Percentiles rank a stretch among this genome's conserved stretches.
Conservation (phyloP, 2,329 filamentous ascomycete genomes). For the Penicillium psychrosexuale region DNA sequence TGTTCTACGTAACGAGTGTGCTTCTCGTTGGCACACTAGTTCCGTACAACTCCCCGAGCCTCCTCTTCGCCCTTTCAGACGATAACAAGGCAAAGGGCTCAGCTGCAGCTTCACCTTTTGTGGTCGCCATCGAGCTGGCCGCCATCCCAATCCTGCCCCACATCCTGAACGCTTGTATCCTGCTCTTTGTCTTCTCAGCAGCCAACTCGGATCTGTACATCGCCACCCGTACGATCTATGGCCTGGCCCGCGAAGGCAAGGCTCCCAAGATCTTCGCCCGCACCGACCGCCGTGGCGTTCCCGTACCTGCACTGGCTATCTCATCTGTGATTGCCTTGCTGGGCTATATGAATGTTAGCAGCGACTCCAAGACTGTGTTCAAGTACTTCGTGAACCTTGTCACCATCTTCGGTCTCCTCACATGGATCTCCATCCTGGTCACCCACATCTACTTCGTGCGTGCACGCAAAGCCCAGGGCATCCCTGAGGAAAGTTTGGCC, state of each 20-base stretch:
- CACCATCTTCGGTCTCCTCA: slow-evolving; percentile 64
- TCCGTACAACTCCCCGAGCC: slow-evolving; percentile 62
- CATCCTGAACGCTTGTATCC: slow-evolving; percentile 70
- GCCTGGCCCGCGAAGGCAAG: slow-evolving; percentile 67
- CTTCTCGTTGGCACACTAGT: slow-evolving; percentile 74
- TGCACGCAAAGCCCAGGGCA: slow-evolving; percentile 59
- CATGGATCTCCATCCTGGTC: slow-evolving; percentile 66
- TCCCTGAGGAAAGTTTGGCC: slow-evolving; percentile 55
- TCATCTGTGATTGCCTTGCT: slow-evolving; percentile 63
- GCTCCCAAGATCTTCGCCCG: slow-evolving; percentile 69
- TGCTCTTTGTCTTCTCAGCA: slow-evolving; percentile 73
- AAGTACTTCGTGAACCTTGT: slow-evolving; percentile 65
- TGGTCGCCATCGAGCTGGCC: slow-evolving; percentile 66
- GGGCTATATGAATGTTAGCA: slow-evolving; percentile 64
- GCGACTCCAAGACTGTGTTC: slow-evolving; percentile 58
- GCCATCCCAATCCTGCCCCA: slow-evolving; percentile 61
- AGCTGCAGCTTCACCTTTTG: slow-evolving; percentile 69
- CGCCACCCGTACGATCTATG: slow-evolving; percentile 69
- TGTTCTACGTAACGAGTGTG: slow-evolving; percentile 75
- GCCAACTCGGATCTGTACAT: slow-evolving; percentile 77
- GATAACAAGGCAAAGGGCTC: slow-evolving; percentile 38
- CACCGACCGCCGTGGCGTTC: slow-evolving; percentile 69
- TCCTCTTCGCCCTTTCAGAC: slow-evolving; percentile 49
- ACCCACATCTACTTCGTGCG: slow-evolving; percentile 66
- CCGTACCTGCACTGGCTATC: slow-evolving; percentile 61